Conservation (phyloP, 2,329 filamentous ascomycete species). For the Venturia pyrina region DNA sequence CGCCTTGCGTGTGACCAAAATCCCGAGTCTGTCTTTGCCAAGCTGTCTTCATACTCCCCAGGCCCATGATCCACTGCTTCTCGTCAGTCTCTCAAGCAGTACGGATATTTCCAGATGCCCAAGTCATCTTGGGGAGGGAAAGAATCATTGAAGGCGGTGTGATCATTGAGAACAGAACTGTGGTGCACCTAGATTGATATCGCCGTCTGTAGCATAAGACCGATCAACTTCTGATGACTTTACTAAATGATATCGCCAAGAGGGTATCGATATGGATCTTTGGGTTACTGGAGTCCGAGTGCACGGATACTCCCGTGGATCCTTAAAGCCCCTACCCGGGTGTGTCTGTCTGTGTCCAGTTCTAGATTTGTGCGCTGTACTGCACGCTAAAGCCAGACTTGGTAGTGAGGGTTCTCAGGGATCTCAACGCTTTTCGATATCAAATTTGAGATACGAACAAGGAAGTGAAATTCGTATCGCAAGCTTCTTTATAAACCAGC, state of each 20-base stretch:
- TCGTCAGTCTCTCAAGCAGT: not conserved
- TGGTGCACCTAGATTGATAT: too few relatives aligned
- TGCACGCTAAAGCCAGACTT: too few relatives aligned
- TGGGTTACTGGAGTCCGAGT: too few relatives aligned
- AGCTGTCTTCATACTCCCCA: slow-evolving; percentile 56
- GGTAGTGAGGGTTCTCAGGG: too few relatives aligned
- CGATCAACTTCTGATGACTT: too few relatives aligned
- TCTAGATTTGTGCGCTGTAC: too few relatives aligned
- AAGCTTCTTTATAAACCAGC: not conserved
- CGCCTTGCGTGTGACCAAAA: slow-evolving; percentile 62
- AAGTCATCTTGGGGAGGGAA: not conserved
- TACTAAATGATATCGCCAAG: too few relatives aligned
- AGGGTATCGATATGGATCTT: too few relatives aligned
- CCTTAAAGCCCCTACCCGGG: too few relatives aligned
- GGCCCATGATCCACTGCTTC: slow-evolving; percentile 66
- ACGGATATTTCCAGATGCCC: not conserved
- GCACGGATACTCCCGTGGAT: too few relatives aligned
- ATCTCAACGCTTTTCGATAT: not conserved
- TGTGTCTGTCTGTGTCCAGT: too few relatives aligned
- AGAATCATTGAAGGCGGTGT: not conserved
- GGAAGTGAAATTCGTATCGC: not conserved
- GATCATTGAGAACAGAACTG: not conserved
- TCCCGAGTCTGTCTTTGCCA: slow-evolving; percentile 80
- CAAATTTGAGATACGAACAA: not conserved
- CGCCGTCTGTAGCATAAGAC: too few relatives aligned